A percentile compares a stretch with the other conserved stretches of the same genome.
Conservation (phyloP, 331 rosid genomes). For the Quercus tomentella region DNA sequence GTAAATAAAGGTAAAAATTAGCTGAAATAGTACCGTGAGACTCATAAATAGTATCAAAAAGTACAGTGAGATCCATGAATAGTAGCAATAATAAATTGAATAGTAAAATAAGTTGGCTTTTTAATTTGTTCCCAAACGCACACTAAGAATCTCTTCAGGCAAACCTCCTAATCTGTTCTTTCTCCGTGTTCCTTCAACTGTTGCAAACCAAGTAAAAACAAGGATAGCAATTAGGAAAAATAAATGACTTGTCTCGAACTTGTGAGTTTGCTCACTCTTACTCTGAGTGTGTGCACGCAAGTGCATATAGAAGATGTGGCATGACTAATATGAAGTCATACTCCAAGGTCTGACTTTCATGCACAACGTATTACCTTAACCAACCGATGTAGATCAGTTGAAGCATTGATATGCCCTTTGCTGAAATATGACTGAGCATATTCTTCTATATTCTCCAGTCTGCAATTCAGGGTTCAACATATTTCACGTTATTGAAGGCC, state of each 20-base stretch:
- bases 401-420: conserved; percentile 66
- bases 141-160: background rate
- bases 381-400: conserved; percentile 38
- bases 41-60: no score
- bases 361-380: conserved; percentile 43
- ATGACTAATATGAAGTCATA: conserved; percentile 9
- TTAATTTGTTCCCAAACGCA: no score
- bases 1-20: no score
- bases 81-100: no score
- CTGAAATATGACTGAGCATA: conserved; percentile 77
- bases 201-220: conserved; percentile 27
- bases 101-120: no score
- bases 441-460: conserved; percentile 78
- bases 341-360: background rate
- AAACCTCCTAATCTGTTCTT: background rate
- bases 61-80: no score
- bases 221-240: background rate
- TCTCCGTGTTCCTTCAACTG: conserved; percentile 4
- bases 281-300: background rate
- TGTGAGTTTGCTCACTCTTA: background rate
- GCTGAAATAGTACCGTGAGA: no score
- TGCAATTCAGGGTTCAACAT: conserved; percentile 34
- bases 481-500: background rate
- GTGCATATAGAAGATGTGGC: background rate
- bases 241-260: background rate